Evolutionary conservation across 2,329 filamentous ascomycete species (phyloP).

Genomic region (Neonectria faginata): DNA sequence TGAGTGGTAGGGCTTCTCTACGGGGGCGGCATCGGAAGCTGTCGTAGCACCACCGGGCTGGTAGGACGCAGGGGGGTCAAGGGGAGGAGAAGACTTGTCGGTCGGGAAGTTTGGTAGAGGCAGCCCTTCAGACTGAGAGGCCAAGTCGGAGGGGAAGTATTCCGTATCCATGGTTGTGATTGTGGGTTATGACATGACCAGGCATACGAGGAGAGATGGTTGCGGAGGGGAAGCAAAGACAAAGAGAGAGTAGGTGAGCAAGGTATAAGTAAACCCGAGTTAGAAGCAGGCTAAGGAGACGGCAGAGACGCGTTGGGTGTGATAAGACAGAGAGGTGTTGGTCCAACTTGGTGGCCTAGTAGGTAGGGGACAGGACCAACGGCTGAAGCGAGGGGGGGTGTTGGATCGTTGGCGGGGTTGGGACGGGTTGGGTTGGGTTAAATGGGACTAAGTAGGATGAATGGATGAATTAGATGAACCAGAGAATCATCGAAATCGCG

Average conservation of each 20-base stretch:
- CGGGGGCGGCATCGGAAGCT: background rate
- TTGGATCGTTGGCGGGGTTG: background rate
- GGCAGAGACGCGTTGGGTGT: background rate
- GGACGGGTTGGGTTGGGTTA: background rate
- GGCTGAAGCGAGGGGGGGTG: background rate
- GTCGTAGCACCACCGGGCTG: background rate
- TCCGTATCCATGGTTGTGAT: constrained; percentile 13
- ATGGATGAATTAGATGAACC: background rate
- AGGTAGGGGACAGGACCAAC: background rate
- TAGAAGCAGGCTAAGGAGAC: background rate
- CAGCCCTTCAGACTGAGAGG: background rate
- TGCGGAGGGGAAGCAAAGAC: background rate
- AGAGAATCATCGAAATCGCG: background rate
- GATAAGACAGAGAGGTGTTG: background rate
- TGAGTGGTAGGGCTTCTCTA: constrained; percentile 47
- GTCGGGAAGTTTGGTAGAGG: background rate
- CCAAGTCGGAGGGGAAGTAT: background rate
- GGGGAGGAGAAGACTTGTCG: background rate
- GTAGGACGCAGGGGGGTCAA: background rate
- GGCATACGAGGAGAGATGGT: background rate
- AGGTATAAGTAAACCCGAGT: background rate
- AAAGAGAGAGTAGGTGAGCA: background rate
- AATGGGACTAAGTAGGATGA: background rate
- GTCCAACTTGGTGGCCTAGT: background rate
- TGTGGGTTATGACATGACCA: constrained; percentile 14